Conservation (phyloP, 495 filamentous ascomycete genomes). For the Wilcoxina mikolae region DNA sequence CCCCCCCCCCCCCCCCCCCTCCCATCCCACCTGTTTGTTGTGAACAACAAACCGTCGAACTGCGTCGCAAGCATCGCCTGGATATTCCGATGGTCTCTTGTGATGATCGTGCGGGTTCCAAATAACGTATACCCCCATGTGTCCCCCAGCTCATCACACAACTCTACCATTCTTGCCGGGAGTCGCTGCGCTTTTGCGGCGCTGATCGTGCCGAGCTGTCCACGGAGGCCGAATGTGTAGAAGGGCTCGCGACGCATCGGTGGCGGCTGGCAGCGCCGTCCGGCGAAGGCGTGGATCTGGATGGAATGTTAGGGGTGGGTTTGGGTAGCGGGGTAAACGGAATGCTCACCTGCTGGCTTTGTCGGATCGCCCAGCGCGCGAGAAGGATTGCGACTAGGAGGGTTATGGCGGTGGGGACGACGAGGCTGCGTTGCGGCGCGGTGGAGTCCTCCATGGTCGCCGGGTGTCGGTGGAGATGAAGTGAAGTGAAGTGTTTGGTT, state of each 20-base stretch:
- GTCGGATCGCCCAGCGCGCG: not conserved
- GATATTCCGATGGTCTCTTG: constrained; percentile 37
- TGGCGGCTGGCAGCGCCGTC: constrained; percentile 9
- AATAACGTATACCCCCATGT: constrained; percentile 16
- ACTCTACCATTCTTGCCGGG: constrained; percentile 4
- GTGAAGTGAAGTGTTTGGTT: no score
- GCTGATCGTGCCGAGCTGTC: constrained; percentile 7
- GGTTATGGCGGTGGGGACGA: not conserved
- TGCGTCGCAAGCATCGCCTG: constrained; percentile 71
- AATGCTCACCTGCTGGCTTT: not conserved
- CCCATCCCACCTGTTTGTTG: not conserved
- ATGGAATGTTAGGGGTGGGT: not conserved
- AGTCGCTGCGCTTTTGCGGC: constrained; percentile 9
- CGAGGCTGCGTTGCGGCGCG: not conserved
- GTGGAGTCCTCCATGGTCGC: not conserved
- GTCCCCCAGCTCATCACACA: constrained; percentile 11
- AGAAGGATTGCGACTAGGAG: not conserved
- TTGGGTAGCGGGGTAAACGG: not conserved
- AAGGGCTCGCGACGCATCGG: constrained; percentile 7
- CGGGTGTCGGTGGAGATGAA: no score
- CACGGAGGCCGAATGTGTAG: constrained; percentile 14
- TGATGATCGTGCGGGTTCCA: constrained; percentile 27
- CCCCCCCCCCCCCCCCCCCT: not conserved
- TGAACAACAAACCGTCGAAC: constrained; percentile 45
- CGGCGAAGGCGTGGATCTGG: constrained; percentile 3